Evolutionary conservation across 164 flowering plant genomes (phyloP).

Genomic region (Macadamia tetraphylla): DNA sequence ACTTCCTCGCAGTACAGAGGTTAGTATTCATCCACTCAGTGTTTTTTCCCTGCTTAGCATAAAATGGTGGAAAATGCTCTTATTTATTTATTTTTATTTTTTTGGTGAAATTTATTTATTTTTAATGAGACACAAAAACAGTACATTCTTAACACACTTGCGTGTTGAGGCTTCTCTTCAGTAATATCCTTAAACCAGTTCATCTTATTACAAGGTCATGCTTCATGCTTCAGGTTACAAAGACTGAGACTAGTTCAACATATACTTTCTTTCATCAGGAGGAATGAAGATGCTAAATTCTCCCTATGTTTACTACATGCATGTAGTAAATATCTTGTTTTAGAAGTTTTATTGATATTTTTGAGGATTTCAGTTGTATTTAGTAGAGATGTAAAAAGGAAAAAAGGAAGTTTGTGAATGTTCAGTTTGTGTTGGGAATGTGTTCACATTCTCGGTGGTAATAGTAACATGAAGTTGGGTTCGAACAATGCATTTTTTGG

Average conservation of each 20-base stretch:
- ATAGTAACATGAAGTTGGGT: background rate
- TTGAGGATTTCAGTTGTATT: background rate
- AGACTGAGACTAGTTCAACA: constrained; percentile 56
- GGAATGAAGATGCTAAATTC: constrained; percentile 18
- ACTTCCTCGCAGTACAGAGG: constrained; percentile 58
- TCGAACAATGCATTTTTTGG: background rate
- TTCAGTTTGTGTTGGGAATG: constrained; percentile 1
- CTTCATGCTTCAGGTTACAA: constrained; percentile 46
- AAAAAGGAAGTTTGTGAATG: background rate
- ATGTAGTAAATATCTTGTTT: background rate
- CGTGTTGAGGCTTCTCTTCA: background rate
- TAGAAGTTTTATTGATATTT: background rate
- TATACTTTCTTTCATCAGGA: constrained; percentile 44
- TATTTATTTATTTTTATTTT: no score
- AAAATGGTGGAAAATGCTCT: background rate
- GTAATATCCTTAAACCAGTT: background rate
- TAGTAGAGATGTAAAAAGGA: background rate
- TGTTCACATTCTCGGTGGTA: background rate
- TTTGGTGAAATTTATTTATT: no score
- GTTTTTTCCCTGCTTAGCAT: background rate
- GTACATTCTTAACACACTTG: background rate
- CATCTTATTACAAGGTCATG: background rate
- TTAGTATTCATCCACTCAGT: constrained; percentile 26
- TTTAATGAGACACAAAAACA: no score
- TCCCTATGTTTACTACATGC: background rate